phyloP scores from a whole-genome alignment of 2,329 filamentous ascomycete species.

The Clathrospora elynae region DNA sequence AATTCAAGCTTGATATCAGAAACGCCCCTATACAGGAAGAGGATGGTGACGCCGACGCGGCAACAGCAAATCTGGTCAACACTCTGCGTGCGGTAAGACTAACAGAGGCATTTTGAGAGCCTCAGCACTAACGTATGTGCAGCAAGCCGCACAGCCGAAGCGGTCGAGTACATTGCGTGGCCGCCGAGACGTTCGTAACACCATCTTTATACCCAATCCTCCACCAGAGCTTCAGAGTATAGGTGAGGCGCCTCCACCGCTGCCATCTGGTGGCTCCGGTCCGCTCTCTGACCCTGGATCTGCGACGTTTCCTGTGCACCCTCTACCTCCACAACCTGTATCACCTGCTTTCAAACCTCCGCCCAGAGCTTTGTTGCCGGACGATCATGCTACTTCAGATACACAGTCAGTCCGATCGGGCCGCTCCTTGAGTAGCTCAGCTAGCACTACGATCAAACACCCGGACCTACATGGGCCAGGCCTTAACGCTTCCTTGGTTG shows the following conservation, averaged over 20 bases:
- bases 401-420: conserved; percentile 90
- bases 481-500: conserved; percentile 85
- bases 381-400: conserved; percentile 72
- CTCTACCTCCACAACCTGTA: conserved; percentile 38
- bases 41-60: conserved; percentile 72
- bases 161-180: conserved; percentile 77
- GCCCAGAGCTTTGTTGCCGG: conserved; percentile 44
- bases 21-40: conserved; percentile 80
- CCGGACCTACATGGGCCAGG: conserved; percentile 80
- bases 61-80: conserved; percentile 75
- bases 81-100: conserved; percentile 64
- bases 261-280: conserved; percentile 32
- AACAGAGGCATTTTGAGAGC: not conserved
- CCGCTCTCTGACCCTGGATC: conserved; percentile 16
- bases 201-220: conserved; percentile 72
- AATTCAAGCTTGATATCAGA: conserved; percentile 79
- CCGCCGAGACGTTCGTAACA: conserved; percentile 88
- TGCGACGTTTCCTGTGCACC: conserved; percentile 27
- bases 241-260: conserved; percentile 38
- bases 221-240: conserved; percentile 48
- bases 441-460: conserved; percentile 70
- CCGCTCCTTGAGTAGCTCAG: conserved; percentile 72
- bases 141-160: conserved; percentile 61
- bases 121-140: conserved; percentile 34
- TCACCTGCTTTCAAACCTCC: conserved; percentile 46